Evolutionary conservation across 305 asterid genomes (phyloP), one percentile per base, ranked within the genome.

Genomic region (Fraxinus dipetala): DNA sequence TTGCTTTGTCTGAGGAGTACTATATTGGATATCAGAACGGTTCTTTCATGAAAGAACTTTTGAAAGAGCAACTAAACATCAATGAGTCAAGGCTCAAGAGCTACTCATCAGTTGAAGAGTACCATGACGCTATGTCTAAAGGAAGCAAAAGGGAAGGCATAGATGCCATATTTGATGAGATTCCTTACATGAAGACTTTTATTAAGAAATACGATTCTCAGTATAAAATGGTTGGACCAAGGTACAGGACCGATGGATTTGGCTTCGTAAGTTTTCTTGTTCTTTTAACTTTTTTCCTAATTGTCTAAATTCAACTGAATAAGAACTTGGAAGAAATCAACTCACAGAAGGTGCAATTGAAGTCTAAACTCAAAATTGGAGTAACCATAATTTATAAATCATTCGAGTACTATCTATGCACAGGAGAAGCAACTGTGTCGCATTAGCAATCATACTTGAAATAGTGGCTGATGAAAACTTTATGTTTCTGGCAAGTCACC

Each of bases 181-280:
- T 90, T 48, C 96, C 96, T 75, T 92, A 88, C 85, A 85, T 92
- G 93, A 92, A 88, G 79, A 65, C 89, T 36, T 67, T 92, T 22
- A 85, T 92, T 78, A 81, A 79, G 61, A 84, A 81, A 61, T 92
- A 88, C 22, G 86, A 77, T 20, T 70, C 90, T 35, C 79, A 67
- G 18, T 92, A 92, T 81, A 92, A 86, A 73, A 90, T 89, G 83
- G 87, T 85, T 20, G 94, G 92, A 43, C 90, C 89, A 51, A 88
- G 89, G 0, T 92, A 90, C 86, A 83, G 76, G 87, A 89, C 93
- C 0, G 89, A 90, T 78, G 94, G 94, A 13, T 89, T 92, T 61
- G 91, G 88, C 83, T 89, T 92, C 80, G 93, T 87, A 85, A 86
- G 96, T 87, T 51, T 78, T 82, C 63, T 76, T 9, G 30, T 31